Evolutionary conservation across 2,329 filamentous ascomycete genomes (phyloP), one percentile per base, ranked within the genome.

Genomic region (Graphiopsis chlorocephala): DNA sequence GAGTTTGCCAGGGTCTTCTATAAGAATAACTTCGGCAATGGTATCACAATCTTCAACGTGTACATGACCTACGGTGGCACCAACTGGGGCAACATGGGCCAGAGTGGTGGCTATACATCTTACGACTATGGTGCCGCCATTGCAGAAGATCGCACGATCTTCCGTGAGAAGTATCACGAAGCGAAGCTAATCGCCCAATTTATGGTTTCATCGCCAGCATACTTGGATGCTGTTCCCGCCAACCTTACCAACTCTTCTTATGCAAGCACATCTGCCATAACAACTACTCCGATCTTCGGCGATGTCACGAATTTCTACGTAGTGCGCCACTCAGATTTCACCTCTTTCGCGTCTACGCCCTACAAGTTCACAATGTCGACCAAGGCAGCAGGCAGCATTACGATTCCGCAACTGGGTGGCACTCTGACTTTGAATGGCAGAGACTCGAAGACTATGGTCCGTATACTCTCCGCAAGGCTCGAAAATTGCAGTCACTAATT

Each of bases 1-100:
- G 89, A 93, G 68, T 92, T 92, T 67, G 86, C 90, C 65, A 81
- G 90, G 17, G 88, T 92, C 92, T 92, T 93, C 72, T 91, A 92
- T 76, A 94, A 93, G 81, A 62, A 62, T 48, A 62, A 62, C 25
- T 62, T 62, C n/a, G 60, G 60, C 25, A 62, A 62, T 26, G 60
- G 31, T 2, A 58, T 88, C 2, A 86, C 85, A 0, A 85, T 94
- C 8, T 80, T 92, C 64, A 93, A 88, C 69, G 72, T 92, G 3
- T 64, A 93, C 74, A 93, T 93, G 91, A 88, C 84, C 1, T 91
- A 84, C 68, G 91, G 91, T 12, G 91, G 91, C 7, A 64, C 60
- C 25, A 64, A 66, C 14, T 59, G 59, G 64, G 67, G 91, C 0
- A 93, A 92, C 67, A 75, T 92, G 5, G 89, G 90, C 0, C 86